These are phyloP conservation scores for Multifurca ochricompacta DNA, from an alignment of 768 basidiomycete genomes.

Conservation along the genomic window DNA sequence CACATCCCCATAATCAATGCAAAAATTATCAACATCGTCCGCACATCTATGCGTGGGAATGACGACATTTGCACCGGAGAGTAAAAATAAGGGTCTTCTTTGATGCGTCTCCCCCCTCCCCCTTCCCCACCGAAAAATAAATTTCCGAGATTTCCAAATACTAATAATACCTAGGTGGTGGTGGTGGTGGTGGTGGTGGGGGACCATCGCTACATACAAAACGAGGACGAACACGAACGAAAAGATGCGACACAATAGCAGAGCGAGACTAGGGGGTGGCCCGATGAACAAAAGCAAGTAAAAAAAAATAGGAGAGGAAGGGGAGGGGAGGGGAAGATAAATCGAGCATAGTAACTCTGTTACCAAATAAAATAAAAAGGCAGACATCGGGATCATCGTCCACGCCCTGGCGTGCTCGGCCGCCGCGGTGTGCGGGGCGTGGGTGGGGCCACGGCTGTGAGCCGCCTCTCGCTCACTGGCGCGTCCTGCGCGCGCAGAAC, in stretches of 20 bases:
- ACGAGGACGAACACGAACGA: constrained; percentile 2
- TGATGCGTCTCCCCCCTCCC: no score
- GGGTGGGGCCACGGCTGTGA: constrained; percentile 44
- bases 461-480: constrained; percentile 44
- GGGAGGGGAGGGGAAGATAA: neutral
- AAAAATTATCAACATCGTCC: no score
- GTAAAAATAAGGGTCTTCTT: no score
- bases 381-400: neutral
- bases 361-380: neutral
- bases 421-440: constrained; percentile 40
- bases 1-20: no score
- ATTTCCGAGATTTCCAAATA: no score
- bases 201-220: constrained; percentile 12
- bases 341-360: no score
- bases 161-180: constrained; percentile 11
- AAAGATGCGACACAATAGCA: constrained; percentile 7
- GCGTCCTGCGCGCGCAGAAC: constrained; percentile 57
- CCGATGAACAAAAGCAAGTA: no score
- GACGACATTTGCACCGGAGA: no score
- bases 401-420: constrained; percentile 58
- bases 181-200: no score
- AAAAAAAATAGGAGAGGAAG: no score
- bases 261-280: neutral
- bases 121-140: no score
- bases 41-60: no score